Conservation (phyloP, 768 basidiomycete species). For the Cyclocybe cylindracea region DNA sequence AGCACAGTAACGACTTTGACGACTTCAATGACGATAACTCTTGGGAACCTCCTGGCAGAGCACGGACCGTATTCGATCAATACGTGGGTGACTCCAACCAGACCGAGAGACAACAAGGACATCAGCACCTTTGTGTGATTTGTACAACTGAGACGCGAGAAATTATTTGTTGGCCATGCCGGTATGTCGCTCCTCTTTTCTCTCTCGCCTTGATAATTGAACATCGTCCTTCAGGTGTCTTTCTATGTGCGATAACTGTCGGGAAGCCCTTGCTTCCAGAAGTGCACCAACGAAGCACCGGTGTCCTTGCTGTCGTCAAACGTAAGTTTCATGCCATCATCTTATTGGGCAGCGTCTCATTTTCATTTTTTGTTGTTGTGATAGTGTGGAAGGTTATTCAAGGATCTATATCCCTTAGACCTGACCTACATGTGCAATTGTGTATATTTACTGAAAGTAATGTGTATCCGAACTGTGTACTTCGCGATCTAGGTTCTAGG, state of each 20-base stretch:
- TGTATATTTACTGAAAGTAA: too few species aligned
- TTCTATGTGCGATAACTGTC: slow-evolving; percentile 65
- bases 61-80: background rate
- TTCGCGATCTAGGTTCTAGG: too few species aligned
- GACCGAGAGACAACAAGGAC: slow-evolving; percentile 6
- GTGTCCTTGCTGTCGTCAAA: slow-evolving; percentile 68
- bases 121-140: slow-evolving; percentile 56
- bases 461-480: too few species aligned
- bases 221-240: slow-evolving; percentile 41
- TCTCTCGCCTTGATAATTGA: slow-evolving; percentile 6
- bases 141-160: slow-evolving; percentile 69
- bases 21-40: slow-evolving; percentile 19
- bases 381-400: slow-evolving; percentile 55
- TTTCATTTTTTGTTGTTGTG: background rate
- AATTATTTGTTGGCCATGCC: slow-evolving; percentile 86
- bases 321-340: slow-evolving; percentile 29
- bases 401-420: slow-evolving; percentile 58
- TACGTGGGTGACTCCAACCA: background rate
- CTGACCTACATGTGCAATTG: too few species aligned
- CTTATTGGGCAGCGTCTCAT: slow-evolving; percentile 20
- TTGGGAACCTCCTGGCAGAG: slow-evolving; percentile 13
- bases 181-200: slow-evolving; percentile 39
- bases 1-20: slow-evolving; percentile 14
- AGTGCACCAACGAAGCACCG: slow-evolving; percentile 57
- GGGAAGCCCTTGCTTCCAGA: slow-evolving; percentile 58